Evolutionary conservation across 306 rosid species (phyloP), one percentile per base, ranked within the genome.

Genomic region (Fagus sylvatica): DNA sequence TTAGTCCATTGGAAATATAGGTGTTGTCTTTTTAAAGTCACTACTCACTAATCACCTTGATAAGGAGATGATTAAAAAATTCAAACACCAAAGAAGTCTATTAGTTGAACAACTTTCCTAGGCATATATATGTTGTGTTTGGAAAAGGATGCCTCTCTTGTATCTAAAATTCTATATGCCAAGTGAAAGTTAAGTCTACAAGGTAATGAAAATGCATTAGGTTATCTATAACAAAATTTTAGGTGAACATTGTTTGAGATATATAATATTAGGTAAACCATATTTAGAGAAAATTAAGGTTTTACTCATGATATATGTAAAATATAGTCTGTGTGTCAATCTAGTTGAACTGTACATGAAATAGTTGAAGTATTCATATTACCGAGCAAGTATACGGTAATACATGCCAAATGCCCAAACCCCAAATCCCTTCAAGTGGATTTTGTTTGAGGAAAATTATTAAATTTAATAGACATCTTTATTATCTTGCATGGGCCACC

Each of bases 401-500:
- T 54, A 54, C n/a, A 13, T 13, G 60, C 8, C 60, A 54, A 54
- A 54, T 9, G 60, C n/a, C 60, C 60, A 54, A 54, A 46, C 15
- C 51, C 51, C 51, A 46, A 46, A 46, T 0, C 32, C 69, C 64
- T 37, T 78, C 80, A 43, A 41, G n/a, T 76, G 76, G 48, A 68
- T 66, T 84, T 76, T 51, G 67, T 73, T 74, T 46, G 28, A 22
- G 16, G 53, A 1, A 73, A 54, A 13, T 30, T 51, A 60, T 53
- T 71, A 51, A 55, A 6, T 3, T 76, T 79, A 72, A 80, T 40
- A 22, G 67, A 42, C 15, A 54, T 59, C 42, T 77, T 68, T 66
- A 74, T 68, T 53, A 71, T 56, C 72, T 22, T 61, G 5, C 41
- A 22, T 22, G 81, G 76, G 78, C 84, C 78, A 22, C 84, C 74